These are phyloP conservation scores for Perkinsus chesapeaki DNA, from an alignment of 169 alveolate genomes.

Conservation along the genomic window DNA sequence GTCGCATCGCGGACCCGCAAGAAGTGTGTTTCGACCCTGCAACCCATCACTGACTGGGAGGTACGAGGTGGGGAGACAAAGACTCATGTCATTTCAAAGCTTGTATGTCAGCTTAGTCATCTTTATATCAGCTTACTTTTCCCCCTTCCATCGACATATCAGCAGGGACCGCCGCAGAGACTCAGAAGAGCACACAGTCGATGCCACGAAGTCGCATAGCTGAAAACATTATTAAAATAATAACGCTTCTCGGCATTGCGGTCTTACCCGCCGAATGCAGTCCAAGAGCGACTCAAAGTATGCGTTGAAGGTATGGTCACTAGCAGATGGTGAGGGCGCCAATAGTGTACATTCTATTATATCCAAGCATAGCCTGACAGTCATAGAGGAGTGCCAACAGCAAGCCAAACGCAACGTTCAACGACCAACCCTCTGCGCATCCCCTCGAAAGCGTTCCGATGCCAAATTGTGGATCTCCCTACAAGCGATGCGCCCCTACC, in stretches of 20 bases:
- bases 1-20: no score
- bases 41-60: no score
- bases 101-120: no score
- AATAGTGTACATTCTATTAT: background rate
- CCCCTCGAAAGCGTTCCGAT: no score
- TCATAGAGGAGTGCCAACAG: background rate
- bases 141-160: background rate
- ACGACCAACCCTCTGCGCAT: no score
- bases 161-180: background rate
- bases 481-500: background rate
- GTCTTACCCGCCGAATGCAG: background rate
- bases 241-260: background rate
- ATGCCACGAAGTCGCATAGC: background rate
- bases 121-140: no score
- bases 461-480: background rate
- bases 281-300: background rate
- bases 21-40: no score
- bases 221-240: background rate
- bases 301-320: background rate
- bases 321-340: background rate
- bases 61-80: no score
- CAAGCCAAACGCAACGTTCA: background rate
- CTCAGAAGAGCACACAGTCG: background rate
- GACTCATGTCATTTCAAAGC: no score
- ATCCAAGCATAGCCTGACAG: background rate